phyloP scores from a whole-genome alignment of 2,329 filamentous ascomycete species.

The Nemania sp. region DNA sequence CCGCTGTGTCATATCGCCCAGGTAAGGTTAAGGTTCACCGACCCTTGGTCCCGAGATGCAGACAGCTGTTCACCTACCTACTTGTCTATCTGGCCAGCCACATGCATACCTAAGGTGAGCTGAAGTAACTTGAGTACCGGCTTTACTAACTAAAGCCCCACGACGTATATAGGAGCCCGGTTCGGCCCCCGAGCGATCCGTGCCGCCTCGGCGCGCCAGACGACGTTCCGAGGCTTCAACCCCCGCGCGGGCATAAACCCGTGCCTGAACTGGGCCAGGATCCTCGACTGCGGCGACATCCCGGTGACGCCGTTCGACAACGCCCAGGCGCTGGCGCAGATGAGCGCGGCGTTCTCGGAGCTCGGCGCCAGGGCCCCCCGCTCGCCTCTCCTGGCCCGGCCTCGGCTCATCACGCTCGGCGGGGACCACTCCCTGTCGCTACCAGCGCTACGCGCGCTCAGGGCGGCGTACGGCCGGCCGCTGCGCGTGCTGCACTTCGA shows the following conservation, averaged over 20 bases:
- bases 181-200: conserved; percentile 90
- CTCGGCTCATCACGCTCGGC: conserved; percentile 70
- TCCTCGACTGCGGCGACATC: conserved; percentile 82
- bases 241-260: conserved; percentile 82
- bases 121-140: too few species aligned
- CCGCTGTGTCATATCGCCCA: conserved; percentile 71
- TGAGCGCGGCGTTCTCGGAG: conserved; percentile 79
- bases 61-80: too few species aligned
- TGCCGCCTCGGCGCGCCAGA: conserved; percentile 80
- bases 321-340: conserved; percentile 76
- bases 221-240: conserved; percentile 80
- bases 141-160: background rate
- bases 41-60: too few species aligned
- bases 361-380: conserved; percentile 54
- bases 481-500: conserved; percentile 78
- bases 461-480: conserved; percentile 61
- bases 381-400: conserved; percentile 43
- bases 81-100: too few species aligned
- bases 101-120: too few species aligned
- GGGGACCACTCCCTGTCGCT: conserved; percentile 75
- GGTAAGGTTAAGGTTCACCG: conserved; percentile 46
- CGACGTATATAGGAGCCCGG: conserved; percentile 58
- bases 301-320: conserved; percentile 89
- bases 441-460: conserved; percentile 69
- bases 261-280: conserved; percentile 59